phyloP scores from a whole-genome alignment of 306 rosid genomes.

The Cicer judaicum region DNA sequence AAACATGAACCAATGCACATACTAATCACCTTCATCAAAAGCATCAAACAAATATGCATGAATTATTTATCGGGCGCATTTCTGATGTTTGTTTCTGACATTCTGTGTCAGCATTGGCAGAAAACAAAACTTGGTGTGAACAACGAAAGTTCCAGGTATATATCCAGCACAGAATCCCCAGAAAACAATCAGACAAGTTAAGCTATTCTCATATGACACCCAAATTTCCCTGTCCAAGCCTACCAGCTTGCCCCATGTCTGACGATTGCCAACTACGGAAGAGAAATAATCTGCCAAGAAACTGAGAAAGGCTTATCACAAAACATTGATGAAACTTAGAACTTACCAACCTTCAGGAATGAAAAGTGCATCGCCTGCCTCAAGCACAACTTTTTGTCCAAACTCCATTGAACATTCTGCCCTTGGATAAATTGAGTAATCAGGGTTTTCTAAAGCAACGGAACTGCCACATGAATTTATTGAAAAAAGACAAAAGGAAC shows the following conservation, averaged over 20 bases:
- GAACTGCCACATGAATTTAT: constrained; percentile 61
- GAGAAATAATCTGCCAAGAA: constrained; percentile 36
- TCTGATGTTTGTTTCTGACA: constrained; percentile 40
- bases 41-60: constrained; percentile 17
- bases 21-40: constrained; percentile 38
- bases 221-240: neutral
- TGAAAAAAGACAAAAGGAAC: constrained; percentile 21
- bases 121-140: constrained; percentile 5
- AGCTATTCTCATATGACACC: constrained; percentile 24
- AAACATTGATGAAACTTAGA: constrained; percentile 37
- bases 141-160: constrained; percentile 4
- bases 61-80: constrained; percentile 21
- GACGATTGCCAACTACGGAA: constrained; percentile 18
- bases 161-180: constrained; percentile 10
- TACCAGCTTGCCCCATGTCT: constrained; percentile 34
- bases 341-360: constrained; percentile 98
- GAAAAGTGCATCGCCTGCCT: constrained; percentile 90
- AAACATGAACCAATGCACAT: constrained; percentile 27
- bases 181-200: constrained; percentile 11
- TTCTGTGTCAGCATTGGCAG: constrained; percentile 7
- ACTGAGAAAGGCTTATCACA: constrained; percentile 39
- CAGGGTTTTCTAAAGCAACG: constrained; percentile 74
- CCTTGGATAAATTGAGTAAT: constrained; percentile 77
- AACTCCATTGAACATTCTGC: constrained; percentile 64
- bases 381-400: constrained; percentile 78